Percentiles rank a stretch among this genome's conserved stretches.
Evolutionary conservation across 2,329 filamentous ascomycete species (phyloP).

Genomic region (Fusarium pseudonygamai): DNA sequence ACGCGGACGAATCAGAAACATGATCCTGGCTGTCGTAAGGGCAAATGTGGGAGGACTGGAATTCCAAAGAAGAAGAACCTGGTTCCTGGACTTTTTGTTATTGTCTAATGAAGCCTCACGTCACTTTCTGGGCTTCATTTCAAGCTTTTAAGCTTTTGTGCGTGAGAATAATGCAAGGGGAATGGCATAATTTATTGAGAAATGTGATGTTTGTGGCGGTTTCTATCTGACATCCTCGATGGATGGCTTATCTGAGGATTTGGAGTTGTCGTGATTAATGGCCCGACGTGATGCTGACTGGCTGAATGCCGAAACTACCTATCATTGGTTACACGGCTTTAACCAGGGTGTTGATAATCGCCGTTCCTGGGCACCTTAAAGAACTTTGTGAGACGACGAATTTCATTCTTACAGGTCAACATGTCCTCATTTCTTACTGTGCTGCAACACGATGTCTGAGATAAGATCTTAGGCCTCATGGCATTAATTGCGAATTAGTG

Average conservation of each 20-base stretch:
- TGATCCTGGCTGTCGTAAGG: not conserved
- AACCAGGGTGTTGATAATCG: not conserved
- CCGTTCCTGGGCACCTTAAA: conserved; percentile 1
- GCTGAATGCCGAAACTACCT: not conserved
- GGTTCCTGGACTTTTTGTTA: not conserved
- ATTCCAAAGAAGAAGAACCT: not conserved
- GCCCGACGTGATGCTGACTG: conserved; percentile 20
- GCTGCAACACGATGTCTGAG: conserved; percentile 5
- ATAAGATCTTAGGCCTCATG: conserved; percentile 15
- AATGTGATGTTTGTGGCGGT: conserved; percentile 20
- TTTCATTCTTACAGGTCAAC: not conserved
- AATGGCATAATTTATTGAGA: not conserved
- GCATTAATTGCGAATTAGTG: not conserved
- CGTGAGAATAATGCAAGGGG: not conserved
- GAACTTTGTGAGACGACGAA: not conserved
- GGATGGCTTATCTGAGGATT: conserved; percentile 34
- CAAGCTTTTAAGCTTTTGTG: not conserved
- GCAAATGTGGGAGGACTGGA: not conserved
- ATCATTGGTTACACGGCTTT: conserved; percentile 12
- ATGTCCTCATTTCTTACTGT: not conserved
- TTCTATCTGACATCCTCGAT: not conserved
- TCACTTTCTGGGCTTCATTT: not conserved
- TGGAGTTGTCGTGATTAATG: conserved; percentile 40
- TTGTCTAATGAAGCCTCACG: not conserved
- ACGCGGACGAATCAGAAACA: conserved; percentile 25